Percentiles rank a stretch among this genome's conserved stretches.
Conservation (phyloP, 495 filamentous ascomycete species). For the Lasiosphaeriaceae sp. region DNA sequence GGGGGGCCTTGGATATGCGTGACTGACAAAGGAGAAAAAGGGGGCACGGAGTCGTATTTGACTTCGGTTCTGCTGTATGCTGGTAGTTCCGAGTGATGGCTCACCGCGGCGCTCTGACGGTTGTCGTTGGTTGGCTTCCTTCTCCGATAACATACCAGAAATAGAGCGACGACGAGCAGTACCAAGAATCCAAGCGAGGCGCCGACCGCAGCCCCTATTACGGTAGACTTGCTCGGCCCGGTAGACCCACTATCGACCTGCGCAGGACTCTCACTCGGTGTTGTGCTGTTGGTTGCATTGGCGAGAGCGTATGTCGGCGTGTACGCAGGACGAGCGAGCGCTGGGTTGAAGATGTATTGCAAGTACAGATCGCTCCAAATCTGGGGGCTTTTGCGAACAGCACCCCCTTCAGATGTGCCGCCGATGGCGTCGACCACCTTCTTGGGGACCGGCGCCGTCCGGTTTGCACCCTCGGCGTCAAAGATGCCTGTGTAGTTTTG, state of each 20-base stretch:
- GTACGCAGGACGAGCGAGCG: conserved; percentile 7
- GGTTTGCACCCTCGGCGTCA: conserved; percentile 9
- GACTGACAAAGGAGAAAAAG: not conserved
- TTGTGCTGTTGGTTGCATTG: not conserved
- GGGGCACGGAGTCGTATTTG: not conserved
- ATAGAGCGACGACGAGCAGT: not conserved
- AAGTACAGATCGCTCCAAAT: conserved; percentile 13
- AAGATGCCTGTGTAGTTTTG: conserved; percentile 12
- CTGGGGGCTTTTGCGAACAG: conserved; percentile 5
- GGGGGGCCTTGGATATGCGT: not conserved
- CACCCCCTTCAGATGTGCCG: conserved; percentile 11
- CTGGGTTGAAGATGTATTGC: conserved; percentile 14
- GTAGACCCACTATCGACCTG: not conserved
- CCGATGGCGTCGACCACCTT: conserved; percentile 11
- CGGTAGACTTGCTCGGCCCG: not conserved
- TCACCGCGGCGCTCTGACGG: not conserved
- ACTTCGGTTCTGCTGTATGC: not conserved
- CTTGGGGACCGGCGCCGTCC: conserved; percentile 6
- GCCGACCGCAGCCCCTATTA: conserved; percentile 9
- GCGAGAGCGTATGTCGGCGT: conserved; percentile 9
- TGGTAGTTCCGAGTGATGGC: conserved; percentile 2
- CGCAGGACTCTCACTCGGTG: not conserved
- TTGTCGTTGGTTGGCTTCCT: not conserved
- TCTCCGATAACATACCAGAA: not conserved
- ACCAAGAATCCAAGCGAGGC: conserved; percentile 2